These are phyloP conservation scores for Whalleya microplaca DNA, from an alignment of 2,329 filamentous ascomycete genomes.

Conservation along the genomic window DNA sequence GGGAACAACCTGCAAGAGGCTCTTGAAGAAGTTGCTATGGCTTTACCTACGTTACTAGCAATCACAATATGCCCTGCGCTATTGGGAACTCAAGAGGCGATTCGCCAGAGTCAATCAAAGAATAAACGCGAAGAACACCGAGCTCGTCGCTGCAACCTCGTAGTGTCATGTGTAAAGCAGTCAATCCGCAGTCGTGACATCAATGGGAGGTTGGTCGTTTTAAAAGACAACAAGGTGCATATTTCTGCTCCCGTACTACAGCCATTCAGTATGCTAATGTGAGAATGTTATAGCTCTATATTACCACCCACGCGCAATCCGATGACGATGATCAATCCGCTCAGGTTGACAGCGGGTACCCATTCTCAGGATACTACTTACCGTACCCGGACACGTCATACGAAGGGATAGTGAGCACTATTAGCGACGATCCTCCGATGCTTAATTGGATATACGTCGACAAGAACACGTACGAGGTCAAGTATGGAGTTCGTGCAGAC, in stretches of 20 bases:
- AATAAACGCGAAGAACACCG: conserved; percentile 54
- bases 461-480: conserved; percentile 48
- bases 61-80: conserved; percentile 47
- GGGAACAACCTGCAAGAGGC: conserved; percentile 29
- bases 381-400: conserved; percentile 58
- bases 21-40: conserved; percentile 40
- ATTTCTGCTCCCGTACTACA: neutral
- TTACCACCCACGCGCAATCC: conserved; percentile 44
- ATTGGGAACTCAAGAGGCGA: conserved; percentile 52
- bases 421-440: conserved; percentile 52
- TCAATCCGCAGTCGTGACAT: conserved; percentile 49
- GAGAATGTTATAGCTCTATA: conserved; percentile 43
- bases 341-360: conserved; percentile 46
- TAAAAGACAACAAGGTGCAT: conserved; percentile 48
- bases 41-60: conserved; percentile 46
- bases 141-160: conserved; percentile 51
- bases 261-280: neutral
- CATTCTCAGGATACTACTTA: conserved; percentile 60
- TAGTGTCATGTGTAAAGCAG: conserved; percentile 48
- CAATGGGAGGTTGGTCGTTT: conserved; percentile 47
- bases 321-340: conserved; percentile 32
- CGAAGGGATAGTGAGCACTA: conserved; percentile 52
- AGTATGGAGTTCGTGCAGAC: conserved; percentile 48
- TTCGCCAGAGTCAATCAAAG: conserved; percentile 53
- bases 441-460: conserved; percentile 57